Conservation (phyloP, 371 early-diverging fungal genomes). For the Mucor circinelloides region DNA sequence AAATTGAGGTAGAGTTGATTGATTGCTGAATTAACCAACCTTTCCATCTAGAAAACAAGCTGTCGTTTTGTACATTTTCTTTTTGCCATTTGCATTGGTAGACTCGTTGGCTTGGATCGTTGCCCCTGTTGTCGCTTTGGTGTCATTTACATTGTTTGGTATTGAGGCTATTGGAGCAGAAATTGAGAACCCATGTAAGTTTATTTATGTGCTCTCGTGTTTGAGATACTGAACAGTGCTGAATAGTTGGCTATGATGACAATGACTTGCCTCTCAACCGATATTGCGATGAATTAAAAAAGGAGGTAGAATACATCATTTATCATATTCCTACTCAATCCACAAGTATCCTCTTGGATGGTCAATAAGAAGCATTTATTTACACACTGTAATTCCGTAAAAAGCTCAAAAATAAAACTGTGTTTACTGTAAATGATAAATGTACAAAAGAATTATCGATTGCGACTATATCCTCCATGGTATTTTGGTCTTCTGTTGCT, state of each 20-base stretch:
- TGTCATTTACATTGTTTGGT: constrained; percentile 75
- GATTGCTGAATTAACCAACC: neutral
- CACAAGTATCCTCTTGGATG: constrained; percentile 38
- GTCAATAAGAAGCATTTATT: constrained; percentile 28
- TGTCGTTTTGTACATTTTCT: constrained; percentile 65
- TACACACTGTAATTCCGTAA: neutral
- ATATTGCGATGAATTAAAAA: constrained; percentile 43
- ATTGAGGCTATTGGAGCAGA: constrained; percentile 68
- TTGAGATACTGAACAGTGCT: constrained; percentile 33
- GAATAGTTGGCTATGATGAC: constrained; percentile 67
- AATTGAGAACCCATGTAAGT: constrained; percentile 47
- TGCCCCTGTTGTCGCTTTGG: constrained; percentile 64
- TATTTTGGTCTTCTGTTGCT: constrained; percentile 19
- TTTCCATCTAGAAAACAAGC: constrained; percentile 59
- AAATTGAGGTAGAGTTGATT: neutral
- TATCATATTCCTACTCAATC: constrained; percentile 45
- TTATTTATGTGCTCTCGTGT: neutral
- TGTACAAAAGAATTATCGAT: neutral
- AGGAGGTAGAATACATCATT: constrained; percentile 50
- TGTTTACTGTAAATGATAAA: neutral
- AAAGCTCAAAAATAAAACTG: neutral
- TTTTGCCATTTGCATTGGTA: constrained; percentile 74
- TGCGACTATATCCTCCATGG: constrained; percentile 25
- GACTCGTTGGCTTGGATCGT: constrained; percentile 51
- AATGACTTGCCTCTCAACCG: constrained; percentile 53